Conservation (phyloP, 805 yeast species). For the Wickerhamomyces queroliae region DNA sequence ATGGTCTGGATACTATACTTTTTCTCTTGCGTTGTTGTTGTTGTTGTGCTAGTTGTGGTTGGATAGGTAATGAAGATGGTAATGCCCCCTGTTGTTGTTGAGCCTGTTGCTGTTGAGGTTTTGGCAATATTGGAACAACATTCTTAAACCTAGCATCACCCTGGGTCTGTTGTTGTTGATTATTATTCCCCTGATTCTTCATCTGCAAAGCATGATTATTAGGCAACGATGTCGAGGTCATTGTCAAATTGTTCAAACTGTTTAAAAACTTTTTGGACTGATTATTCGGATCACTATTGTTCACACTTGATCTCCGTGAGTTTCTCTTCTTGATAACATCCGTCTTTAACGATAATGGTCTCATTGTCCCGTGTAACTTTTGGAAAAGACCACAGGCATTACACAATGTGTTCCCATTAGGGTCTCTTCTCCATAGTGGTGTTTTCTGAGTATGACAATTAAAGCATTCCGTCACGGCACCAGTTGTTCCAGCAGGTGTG, state of each 20-base stretch:
- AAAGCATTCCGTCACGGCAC: conserved; percentile 48
- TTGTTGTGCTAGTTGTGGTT: not conserved
- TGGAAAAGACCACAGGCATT: conserved; percentile 93
- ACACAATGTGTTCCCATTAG: conserved; percentile 86
- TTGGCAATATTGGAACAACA: conserved; percentile 23
- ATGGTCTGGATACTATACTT: not conserved
- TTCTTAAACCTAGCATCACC: conserved; percentile 17
- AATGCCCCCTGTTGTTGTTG: conserved; percentile 1
- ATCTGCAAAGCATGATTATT: too few species aligned
- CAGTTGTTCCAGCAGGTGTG: not conserved
- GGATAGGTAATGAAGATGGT: not conserved
- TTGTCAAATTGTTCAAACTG: conserved; percentile 17
- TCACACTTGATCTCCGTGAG: conserved; percentile 21
- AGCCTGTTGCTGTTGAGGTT: conserved; percentile 12
- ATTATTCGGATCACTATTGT: conserved; percentile 6
- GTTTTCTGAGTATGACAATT: conserved; percentile 89
- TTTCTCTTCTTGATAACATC: conserved; percentile 84
- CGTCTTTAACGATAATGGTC: conserved; percentile 85
- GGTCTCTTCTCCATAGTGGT: conserved; percentile 90
- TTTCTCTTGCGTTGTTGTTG: not conserved
- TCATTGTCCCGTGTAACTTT: conserved; percentile 86
- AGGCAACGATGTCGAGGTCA: conserved; percentile 20
- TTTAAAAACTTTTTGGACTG: conserved; percentile 9
- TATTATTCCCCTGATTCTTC: too few species aligned
- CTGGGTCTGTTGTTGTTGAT: conserved; percentile 1